phyloP scores from a whole-genome alignment of 768 basidiomycete species.

The Neoboletus subvelutipes region DNA sequence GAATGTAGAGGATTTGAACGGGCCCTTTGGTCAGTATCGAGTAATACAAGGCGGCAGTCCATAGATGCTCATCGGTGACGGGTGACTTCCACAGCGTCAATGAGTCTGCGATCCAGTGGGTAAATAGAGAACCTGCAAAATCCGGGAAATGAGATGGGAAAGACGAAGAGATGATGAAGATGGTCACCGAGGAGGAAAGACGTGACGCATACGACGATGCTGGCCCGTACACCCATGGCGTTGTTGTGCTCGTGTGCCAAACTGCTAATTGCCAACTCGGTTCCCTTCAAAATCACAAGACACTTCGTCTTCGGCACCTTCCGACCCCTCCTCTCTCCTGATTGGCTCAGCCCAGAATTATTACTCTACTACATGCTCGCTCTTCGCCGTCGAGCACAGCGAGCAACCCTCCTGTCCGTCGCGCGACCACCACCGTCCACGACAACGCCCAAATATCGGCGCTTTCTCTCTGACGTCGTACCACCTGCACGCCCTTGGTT shows the following conservation, averaged over 20 bases:
- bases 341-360: conserved; percentile 11
- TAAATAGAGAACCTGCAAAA: conserved; percentile 69
- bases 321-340: conserved; percentile 4
- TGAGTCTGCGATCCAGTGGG: conserved; percentile 93
- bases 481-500: conserved; percentile 57
- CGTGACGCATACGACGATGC: conserved; percentile 72
- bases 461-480: conserved; percentile 10
- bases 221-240: conserved; percentile 69
- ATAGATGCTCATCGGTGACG: conserved; percentile 78
- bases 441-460: background rate
- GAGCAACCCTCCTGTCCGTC: background rate
- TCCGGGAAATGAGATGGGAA: background rate
- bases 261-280: background rate
- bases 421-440: background rate
- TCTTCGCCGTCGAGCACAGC: conserved; percentile 19
- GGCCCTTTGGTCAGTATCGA: conserved; percentile 72
- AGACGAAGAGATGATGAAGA: background rate
- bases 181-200: conserved; percentile 74
- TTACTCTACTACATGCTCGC: conserved; percentile 15
- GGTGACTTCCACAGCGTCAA: conserved; percentile 88
- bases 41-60: conserved; percentile 83
- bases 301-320: conserved; percentile 9
- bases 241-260: conserved; percentile 11
- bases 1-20: conserved; percentile 51
- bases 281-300: conserved; percentile 14